A percentile compares a stretch with the other conserved stretches of the same genome.
Conservation (phyloP, 768 basidiomycete genomes). For the Tulasnella sp. region DNA sequence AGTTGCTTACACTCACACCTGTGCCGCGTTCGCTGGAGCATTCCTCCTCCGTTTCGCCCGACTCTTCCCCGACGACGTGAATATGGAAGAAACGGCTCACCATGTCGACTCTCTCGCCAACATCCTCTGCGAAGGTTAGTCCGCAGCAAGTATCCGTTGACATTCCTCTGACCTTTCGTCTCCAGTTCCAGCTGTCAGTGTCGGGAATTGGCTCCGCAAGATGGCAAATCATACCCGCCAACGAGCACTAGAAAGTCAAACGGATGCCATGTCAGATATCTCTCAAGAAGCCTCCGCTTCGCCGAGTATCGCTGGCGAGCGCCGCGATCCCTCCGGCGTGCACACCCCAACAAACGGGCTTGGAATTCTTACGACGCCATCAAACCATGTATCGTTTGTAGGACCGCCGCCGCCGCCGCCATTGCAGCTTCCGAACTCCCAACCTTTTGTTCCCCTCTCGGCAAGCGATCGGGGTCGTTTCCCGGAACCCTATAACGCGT, state of each 20-base stretch:
- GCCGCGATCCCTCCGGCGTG: background rate
- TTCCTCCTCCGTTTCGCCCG: slow-evolving; percentile 19
- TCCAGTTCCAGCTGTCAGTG: slow-evolving; percentile 16
- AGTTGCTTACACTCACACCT: slow-evolving; percentile 20
- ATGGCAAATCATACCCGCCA: slow-evolving; percentile 15
- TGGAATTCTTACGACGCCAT: background rate
- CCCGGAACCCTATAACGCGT: background rate
- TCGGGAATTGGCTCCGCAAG: slow-evolving; percentile 15
- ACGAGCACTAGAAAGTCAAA: slow-evolving; percentile 1
- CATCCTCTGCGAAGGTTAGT: slow-evolving; percentile 17
- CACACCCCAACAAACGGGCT: background rate
- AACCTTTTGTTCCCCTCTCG: background rate
- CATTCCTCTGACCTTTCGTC: background rate
- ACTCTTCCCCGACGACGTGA: slow-evolving; percentile 17
- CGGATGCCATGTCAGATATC: background rate
- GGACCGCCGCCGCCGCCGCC: background rate
- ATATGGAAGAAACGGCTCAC: slow-evolving; percentile 15
- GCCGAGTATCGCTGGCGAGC: background rate
- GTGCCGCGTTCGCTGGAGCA: slow-evolving; percentile 18
- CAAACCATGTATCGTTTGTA: background rate
- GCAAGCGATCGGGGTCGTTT: background rate
- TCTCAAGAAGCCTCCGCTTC: background rate
- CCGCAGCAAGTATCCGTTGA: background rate
- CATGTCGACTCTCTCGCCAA: slow-evolving; percentile 15
- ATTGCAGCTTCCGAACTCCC: background rate